A percentile compares a stretch with the other conserved stretches of the same genome.
These are phyloP conservation scores for Zasmidium citrigriseum DNA, from an alignment of 2,329 filamentous ascomycete species.

Conservation along the genomic window DNA sequence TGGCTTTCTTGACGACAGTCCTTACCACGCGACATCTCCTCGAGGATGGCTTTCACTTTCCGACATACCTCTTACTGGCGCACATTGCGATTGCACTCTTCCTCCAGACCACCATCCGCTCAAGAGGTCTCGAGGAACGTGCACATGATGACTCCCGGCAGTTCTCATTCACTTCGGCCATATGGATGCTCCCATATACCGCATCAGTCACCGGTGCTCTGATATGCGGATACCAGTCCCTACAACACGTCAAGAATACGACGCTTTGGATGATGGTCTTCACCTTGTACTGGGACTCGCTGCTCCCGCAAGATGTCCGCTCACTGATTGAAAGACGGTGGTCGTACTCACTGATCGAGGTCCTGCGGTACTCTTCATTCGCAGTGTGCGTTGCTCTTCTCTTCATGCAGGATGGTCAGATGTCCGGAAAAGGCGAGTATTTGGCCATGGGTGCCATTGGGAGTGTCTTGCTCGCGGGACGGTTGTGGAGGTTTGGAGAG, in stretches of 20 bases:
- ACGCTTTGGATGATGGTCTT: constrained; percentile 13
- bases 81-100: constrained; percentile 5
- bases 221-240: constrained; percentile 13
- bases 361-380: constrained; percentile 7
- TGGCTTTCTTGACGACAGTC: constrained; percentile 6
- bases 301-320: not conserved
- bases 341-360: not conserved
- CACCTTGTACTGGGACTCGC: constrained; percentile 9
- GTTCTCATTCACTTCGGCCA: not conserved
- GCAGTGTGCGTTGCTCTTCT: constrained; percentile 8
- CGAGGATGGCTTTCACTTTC: constrained; percentile 17
- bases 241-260: constrained; percentile 13
- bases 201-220: constrained; percentile 6
- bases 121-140: not conserved
- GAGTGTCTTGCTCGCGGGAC: not conserved
- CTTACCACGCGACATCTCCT: constrained; percentile 14
- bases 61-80: constrained; percentile 12
- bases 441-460: constrained; percentile 1
- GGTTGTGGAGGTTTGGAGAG: not conserved
- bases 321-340: not conserved
- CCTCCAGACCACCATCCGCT: not conserved
- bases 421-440: constrained; percentile 5
- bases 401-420: constrained; percentile 11
- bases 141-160: no score
- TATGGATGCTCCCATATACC: not conserved